Evolutionary conservation across 2,329 filamentous ascomycete species (phyloP).

Genomic region (Passalora sequoiae): DNA sequence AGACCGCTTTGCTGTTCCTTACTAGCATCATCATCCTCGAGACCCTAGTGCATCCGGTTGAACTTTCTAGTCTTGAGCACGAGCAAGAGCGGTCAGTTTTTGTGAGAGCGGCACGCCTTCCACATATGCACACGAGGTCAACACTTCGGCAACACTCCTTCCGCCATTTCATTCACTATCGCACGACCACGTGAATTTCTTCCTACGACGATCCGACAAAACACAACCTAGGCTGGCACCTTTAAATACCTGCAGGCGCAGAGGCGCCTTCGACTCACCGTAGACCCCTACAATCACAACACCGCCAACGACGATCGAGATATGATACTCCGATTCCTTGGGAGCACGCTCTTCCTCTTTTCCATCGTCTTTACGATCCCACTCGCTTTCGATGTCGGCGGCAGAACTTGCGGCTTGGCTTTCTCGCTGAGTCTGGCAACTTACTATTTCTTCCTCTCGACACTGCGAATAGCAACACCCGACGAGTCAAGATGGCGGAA

Average conservation of each 20-base stretch:
- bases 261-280: conserved; percentile 14
- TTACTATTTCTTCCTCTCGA: conserved; percentile 87
- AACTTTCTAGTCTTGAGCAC: no score
- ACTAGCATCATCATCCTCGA: no score
- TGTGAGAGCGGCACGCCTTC: neutral
- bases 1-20: neutral
- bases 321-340: conserved; percentile 47
- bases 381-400: conserved; percentile 95
- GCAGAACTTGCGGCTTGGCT: conserved; percentile 85
- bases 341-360: conserved; percentile 65
- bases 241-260: conserved; percentile 13
- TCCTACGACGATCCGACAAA: neutral
- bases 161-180: neutral
- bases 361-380: conserved; percentile 94
- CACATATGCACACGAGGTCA: neutral
- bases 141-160: conserved; percentile 1
- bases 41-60: no score
- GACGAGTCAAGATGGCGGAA: conserved; percentile 69
- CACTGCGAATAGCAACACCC: conserved; percentile 75
- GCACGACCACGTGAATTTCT: neutral
- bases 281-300: conserved; percentile 8
- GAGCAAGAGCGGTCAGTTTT: conserved; percentile 9
- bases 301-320: conserved; percentile 9
- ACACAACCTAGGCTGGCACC: conserved; percentile 6
- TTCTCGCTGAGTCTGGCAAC: conserved; percentile 84